These are phyloP conservation scores for Metroxylon sagu DNA, from an alignment of 176 grass and related monocot genomes.

Conservation along the genomic window DNA sequence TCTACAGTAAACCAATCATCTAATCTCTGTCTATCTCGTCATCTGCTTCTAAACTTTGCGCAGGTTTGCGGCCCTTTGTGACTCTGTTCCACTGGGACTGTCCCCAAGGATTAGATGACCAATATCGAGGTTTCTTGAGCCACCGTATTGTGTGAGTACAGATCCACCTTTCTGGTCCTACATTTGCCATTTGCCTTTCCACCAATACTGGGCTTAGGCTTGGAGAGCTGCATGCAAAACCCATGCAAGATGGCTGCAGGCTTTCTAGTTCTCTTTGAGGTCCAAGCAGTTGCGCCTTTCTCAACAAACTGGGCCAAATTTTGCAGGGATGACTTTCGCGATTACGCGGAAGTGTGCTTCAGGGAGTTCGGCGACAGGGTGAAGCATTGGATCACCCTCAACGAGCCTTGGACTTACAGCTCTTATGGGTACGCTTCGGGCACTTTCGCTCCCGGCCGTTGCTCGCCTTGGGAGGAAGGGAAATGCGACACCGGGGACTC, in stretches of 20 bases:
- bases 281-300: too few species aligned
- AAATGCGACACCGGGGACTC: slow-evolving; percentile 43
- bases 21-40: too few species aligned
- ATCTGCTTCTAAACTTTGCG: too few species aligned
- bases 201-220: too few species aligned
- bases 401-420: slow-evolving; percentile 31
- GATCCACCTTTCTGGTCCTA: too few species aligned
- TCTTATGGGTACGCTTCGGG: slow-evolving; percentile 32
- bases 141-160: slow-evolving; percentile 38
- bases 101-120: slow-evolving; percentile 49
- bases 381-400: slow-evolving; percentile 73
- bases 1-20: neutral
- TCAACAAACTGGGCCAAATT: neutral
- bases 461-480: slow-evolving; percentile 26
- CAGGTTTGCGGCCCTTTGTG: slow-evolving; percentile 50
- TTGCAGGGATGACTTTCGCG: slow-evolving; percentile 52
- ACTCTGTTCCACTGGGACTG: slow-evolving; percentile 80
- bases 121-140: slow-evolving; percentile 67
- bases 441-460: slow-evolving; percentile 26
- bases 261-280: too few species aligned
- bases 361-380: slow-evolving; percentile 71
- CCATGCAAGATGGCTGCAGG: too few species aligned
- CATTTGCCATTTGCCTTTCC: too few species aligned
- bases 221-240: too few species aligned
- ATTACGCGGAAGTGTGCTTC: slow-evolving; percentile 51